Percentiles rank a stretch among this genome's conserved stretches.
phyloP scores from a whole-genome alignment of 768 basidiomycete species.

The Collybia sordida region DNA sequence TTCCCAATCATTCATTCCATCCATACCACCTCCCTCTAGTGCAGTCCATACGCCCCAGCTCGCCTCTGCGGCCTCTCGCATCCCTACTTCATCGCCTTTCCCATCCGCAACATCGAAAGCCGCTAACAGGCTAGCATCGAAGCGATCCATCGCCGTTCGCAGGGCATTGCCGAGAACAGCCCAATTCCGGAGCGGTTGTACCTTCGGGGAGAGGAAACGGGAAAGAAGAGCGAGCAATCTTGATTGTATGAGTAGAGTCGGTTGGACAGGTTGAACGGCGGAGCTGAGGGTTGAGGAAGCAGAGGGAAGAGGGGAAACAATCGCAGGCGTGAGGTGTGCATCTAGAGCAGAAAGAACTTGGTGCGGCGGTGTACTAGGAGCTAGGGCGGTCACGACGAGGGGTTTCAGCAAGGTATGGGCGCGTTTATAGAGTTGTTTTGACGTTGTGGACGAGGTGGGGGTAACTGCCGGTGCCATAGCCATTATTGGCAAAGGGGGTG shows the following conservation, averaged over 20 bases:
- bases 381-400: constrained; percentile 48
- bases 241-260: constrained; percentile 55
- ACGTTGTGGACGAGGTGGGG: constrained; percentile 7
- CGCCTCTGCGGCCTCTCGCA: constrained; percentile 80
- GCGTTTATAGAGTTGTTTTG: constrained; percentile 49
- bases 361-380: constrained; percentile 56
- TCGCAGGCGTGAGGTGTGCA: constrained; percentile 30
- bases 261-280: constrained; percentile 16
- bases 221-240: constrained; percentile 71
- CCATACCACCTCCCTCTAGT: constrained; percentile 3
- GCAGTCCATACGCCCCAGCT: constrained; percentile 82
- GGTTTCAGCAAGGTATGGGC: constrained; percentile 49
- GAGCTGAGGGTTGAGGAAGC: constrained; percentile 1
- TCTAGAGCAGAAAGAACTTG: constrained; percentile 61
- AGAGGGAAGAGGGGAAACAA: background rate
- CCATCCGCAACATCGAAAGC: constrained; percentile 87
- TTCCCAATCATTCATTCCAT: constrained; percentile 68
- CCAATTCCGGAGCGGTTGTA: constrained; percentile 77
- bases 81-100: constrained; percentile 65
- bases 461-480: background rate
- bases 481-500: background rate
- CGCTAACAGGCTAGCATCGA: constrained; percentile 82
- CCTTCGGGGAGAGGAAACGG: constrained; percentile 64
- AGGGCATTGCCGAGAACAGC: constrained; percentile 61
- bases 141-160: constrained; percentile 80